Conservation (phyloP, 1,284 basidiomycete genomes). For the Agaricales sp. region DNA sequence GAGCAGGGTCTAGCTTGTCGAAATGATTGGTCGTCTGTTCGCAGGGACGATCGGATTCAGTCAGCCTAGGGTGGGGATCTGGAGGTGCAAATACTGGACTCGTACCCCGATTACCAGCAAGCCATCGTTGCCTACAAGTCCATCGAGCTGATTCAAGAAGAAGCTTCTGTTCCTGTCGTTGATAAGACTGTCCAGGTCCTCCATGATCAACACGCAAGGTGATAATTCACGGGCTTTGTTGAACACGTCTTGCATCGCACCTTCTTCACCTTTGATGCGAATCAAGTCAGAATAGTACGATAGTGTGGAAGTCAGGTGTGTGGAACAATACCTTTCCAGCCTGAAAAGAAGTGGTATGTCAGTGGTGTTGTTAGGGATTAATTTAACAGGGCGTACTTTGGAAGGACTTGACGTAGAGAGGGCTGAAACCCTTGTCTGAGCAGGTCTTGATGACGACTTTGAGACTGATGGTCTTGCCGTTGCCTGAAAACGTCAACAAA, state of each 20-base stretch:
- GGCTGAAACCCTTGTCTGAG: conserved; percentile 43
- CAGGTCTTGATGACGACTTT: conserved; percentile 68
- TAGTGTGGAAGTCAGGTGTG: not conserved
- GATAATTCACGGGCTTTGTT: conserved; percentile 53
- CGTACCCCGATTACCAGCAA: conserved; percentile 59
- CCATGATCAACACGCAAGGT: conserved; percentile 69
- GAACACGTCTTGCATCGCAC: conserved; percentile 53
- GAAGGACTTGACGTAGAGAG: conserved; percentile 74
- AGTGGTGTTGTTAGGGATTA: conserved; percentile 1
- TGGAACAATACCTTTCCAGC: conserved; percentile 28
- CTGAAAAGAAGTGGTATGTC: conserved; percentile 20
- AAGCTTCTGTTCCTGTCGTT: conserved; percentile 68
- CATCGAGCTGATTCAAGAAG: conserved; percentile 79
- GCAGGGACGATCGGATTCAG: not conserved
- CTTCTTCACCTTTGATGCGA: conserved; percentile 52
- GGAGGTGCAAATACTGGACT: not conserved
- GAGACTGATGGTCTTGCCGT: conserved; percentile 78
- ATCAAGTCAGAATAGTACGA: not conserved
- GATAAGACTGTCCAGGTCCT: conserved; percentile 77
- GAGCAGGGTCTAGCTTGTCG: conserved; percentile 63
- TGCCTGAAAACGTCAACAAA: conserved; percentile 34
- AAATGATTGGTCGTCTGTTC: conserved; percentile 70
- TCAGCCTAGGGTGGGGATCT: not conserved
- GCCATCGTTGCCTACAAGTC: conserved; percentile 66
- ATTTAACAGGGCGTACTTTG: conserved; percentile 26